Conservation (phyloP, 1,284 basidiomycete genomes). For the Porphyrellus sp. region DNA sequence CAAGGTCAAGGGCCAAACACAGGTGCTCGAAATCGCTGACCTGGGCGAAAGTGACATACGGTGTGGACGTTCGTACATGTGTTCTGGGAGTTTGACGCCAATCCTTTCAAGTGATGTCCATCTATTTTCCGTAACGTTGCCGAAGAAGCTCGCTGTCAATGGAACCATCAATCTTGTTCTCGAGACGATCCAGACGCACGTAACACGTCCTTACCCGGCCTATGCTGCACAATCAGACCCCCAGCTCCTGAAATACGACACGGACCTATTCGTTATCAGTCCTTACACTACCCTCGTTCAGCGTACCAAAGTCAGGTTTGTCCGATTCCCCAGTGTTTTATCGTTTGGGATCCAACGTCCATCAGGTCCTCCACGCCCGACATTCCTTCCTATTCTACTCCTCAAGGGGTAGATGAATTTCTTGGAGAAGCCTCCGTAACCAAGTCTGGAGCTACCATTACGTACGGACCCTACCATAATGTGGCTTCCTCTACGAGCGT, state of each 20-base stretch:
- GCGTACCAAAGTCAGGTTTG: constrained; percentile 81
- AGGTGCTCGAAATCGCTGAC: constrained; percentile 53
- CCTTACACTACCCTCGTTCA: constrained; percentile 82
- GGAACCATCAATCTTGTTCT: constrained; percentile 72
- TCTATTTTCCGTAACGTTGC: constrained; percentile 47
- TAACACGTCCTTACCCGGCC: constrained; percentile 72
- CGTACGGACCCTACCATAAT: constrained; percentile 84
- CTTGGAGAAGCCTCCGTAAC: constrained; percentile 57
- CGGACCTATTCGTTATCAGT: constrained; percentile 75
- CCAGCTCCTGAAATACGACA: constrained; percentile 76
- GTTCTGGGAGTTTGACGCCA: constrained; percentile 8
- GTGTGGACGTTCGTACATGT: constrained; percentile 39
- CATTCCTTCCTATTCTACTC: constrained; percentile 67
- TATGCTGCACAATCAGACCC: constrained; percentile 74
- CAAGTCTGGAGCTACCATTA: constrained; percentile 78
- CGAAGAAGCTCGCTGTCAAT: constrained; percentile 48
- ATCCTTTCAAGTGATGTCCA: constrained; percentile 36
- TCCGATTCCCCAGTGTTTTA: constrained; percentile 11
- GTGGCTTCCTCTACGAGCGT: constrained; percentile 59
- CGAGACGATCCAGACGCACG: constrained; percentile 73
- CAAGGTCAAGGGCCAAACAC: constrained; percentile 67
- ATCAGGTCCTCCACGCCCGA: constrained; percentile 63
- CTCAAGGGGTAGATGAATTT: constrained; percentile 54
- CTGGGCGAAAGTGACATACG: constrained; percentile 47
- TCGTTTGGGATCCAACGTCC: constrained; percentile 4